A percentile compares a stretch with the other conserved stretches of the same genome.
Conservation (phyloP, 345 rosid species). For the Raphanus raphanistrum region DNA sequence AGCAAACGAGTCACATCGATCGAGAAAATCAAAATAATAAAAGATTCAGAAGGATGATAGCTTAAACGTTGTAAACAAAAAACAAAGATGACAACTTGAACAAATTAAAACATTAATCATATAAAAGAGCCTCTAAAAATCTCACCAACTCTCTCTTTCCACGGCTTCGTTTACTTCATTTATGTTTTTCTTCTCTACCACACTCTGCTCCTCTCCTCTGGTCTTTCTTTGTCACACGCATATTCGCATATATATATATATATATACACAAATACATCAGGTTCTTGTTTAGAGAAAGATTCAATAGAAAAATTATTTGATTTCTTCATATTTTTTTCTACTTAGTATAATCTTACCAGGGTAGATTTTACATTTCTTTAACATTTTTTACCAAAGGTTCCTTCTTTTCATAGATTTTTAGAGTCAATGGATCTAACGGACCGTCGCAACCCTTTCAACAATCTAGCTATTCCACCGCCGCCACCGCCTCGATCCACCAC, state of each 20-base stretch:
- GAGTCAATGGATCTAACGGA: conserved; percentile 31
- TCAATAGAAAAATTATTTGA: background rate
- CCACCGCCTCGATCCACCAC: conserved; percentile 12
- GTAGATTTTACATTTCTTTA: background rate
- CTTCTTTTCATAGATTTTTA: background rate
- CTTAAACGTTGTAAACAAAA: background rate
- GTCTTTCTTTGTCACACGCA: conserved; percentile 9
- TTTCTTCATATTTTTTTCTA: background rate
- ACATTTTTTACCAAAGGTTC: background rate
- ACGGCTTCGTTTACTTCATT: conserved; percentile 25
- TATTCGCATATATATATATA: conserved; percentile 16
- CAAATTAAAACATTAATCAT: conserved; percentile 15
- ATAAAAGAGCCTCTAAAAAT: conserved; percentile 30
- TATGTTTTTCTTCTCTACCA: conserved; percentile 31
- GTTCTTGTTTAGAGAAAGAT: conserved; percentile 15
- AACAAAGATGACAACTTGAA: conserved; percentile 16
- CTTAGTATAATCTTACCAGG: background rate
- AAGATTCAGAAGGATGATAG: conserved; percentile 8
- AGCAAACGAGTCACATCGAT: conserved; percentile 33
- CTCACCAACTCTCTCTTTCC: conserved; percentile 38
- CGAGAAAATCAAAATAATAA: conserved; percentile 16
- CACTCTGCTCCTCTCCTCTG: conserved; percentile 11
- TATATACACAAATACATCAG: conserved; percentile 16
- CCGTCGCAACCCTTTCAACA: conserved; percentile 35
- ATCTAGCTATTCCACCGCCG: conserved; percentile 37